A percentile compares a stretch with the other conserved stretches of the same genome.
Evolutionary conservation across 2,329 filamentous ascomycete species (phyloP).

Genomic region (Trichoderma sp.): DNA sequence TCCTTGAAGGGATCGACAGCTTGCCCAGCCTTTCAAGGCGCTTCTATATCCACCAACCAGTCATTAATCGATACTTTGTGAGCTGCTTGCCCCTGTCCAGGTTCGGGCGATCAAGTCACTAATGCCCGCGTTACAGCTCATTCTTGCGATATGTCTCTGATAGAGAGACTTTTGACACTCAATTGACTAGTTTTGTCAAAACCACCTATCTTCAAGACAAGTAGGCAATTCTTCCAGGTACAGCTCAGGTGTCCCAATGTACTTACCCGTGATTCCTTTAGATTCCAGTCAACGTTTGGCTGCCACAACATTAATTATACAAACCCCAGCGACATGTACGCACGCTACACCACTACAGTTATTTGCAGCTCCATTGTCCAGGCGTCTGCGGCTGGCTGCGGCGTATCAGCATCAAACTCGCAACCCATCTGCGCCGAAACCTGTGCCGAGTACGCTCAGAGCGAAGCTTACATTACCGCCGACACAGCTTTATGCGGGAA

Average conservation of each 20-base stretch:
- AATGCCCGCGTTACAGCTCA: slow-evolving; percentile 55
- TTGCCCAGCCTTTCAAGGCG: slow-evolving; percentile 71
- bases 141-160: slow-evolving; percentile 84
- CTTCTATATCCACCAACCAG: slow-evolving; percentile 68
- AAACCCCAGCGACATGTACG: slow-evolving; percentile 81
- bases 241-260: background rate
- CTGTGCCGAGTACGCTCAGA: slow-evolving; percentile 84
- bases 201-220: slow-evolving; percentile 75
- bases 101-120: slow-evolving; percentile 11
- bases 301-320: slow-evolving; percentile 75
- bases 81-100: slow-evolving; percentile 56
- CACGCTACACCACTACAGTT: slow-evolving; percentile 87
- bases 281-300: slow-evolving; percentile 79
- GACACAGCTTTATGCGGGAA: slow-evolving; percentile 72
- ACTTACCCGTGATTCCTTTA: slow-evolving; percentile 39
- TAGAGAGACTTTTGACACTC: slow-evolving; percentile 72
- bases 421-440: slow-evolving; percentile 84
- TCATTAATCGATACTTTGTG: slow-evolving; percentile 47
- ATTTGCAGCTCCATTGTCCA: slow-evolving; percentile 95
- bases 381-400: slow-evolving; percentile 74
- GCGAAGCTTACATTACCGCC: slow-evolving; percentile 80
- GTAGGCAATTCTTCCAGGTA: slow-evolving; percentile 55
- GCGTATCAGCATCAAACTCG: slow-evolving; percentile 62
- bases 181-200: slow-evolving; percentile 71
- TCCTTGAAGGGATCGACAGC: slow-evolving; percentile 68